Conservation (phyloP, 768 basidiomycete genomes). For the Tylopilus subfusipes region DNA sequence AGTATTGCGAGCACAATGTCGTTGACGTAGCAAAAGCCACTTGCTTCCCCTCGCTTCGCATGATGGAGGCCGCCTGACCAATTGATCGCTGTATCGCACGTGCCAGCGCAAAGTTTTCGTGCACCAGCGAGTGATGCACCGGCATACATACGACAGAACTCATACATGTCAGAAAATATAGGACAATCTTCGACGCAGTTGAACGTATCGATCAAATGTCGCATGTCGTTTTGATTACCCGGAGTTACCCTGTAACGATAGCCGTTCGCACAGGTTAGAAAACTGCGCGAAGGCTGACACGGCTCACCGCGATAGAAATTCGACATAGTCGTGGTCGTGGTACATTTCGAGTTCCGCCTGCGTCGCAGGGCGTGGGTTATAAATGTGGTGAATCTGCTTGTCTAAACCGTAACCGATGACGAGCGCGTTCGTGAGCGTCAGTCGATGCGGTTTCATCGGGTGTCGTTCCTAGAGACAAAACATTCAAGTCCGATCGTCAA, state of each 20-base stretch:
- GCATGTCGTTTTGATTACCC: slow-evolving; percentile 65
- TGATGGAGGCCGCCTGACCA: slow-evolving; percentile 99
- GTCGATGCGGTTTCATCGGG: slow-evolving; percentile 96
- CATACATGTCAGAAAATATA: slow-evolving; percentile 90
- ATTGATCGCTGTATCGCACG: slow-evolving; percentile 96
- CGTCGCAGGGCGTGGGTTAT: slow-evolving; percentile 84
- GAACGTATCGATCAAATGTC: slow-evolving; percentile 75
- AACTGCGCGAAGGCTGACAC: neutral
- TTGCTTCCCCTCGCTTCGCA: slow-evolving; percentile 96
- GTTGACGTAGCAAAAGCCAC: slow-evolving; percentile 98
- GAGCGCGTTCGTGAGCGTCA: slow-evolving; percentile 94
- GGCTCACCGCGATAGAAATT: slow-evolving; percentile 84
- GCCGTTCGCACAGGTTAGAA: neutral
- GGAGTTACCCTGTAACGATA: slow-evolving; percentile 68
- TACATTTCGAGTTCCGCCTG: slow-evolving; percentile 86
- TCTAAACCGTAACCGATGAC: slow-evolving; percentile 96
- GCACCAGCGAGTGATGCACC: slow-evolving; percentile 91
- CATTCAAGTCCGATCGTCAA: neutral
- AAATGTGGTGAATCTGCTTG: slow-evolving; percentile 90
- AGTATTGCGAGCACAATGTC: slow-evolving; percentile 94
- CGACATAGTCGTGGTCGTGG: slow-evolving; percentile 93
- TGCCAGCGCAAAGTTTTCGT: slow-evolving; percentile 75
- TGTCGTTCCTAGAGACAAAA: slow-evolving; percentile 72
- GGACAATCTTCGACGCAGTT: slow-evolving; percentile 98
- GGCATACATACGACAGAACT: slow-evolving; percentile 92